Evolutionary conservation across 2,329 filamentous ascomycete species (phyloP).

Genomic region (Ophiocordyceps camponoti-rufipedis): DNA sequence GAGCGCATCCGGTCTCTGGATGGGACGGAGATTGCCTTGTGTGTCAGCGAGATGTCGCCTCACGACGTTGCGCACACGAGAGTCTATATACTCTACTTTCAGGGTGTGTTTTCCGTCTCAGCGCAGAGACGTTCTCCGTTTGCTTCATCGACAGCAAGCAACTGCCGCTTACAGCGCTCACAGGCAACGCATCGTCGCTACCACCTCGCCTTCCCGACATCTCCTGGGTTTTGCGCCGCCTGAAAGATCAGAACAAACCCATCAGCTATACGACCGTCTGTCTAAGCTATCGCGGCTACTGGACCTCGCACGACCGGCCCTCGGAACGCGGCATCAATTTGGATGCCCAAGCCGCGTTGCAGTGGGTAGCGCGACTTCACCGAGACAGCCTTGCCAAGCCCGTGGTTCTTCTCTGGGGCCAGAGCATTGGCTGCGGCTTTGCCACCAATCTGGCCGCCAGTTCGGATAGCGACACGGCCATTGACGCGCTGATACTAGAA

Average conservation of each 20-base stretch:
- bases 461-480: slow-evolving; percentile 13
- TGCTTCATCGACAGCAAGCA: not conserved
- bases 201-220: slow-evolving; percentile 38
- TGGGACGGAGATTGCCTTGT: slow-evolving; percentile 45
- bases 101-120: slow-evolving; percentile 20
- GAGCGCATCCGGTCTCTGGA: slow-evolving; percentile 41
- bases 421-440: slow-evolving; percentile 58
- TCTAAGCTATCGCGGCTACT: slow-evolving; percentile 54
- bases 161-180: not conserved
- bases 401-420: slow-evolving; percentile 51
- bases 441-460: slow-evolving; percentile 39
- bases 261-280: slow-evolving; percentile 30
- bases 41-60: slow-evolving; percentile 25
- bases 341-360: slow-evolving; percentile 46
- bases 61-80: slow-evolving; percentile 5
- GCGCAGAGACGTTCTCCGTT: not conserved
- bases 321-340: slow-evolving; percentile 51
- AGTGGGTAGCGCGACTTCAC: slow-evolving; percentile 36
- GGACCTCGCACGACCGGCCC: slow-evolving; percentile 56
- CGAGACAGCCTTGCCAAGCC: slow-evolving; percentile 9
- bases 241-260: slow-evolving; percentile 19
- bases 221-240: slow-evolving; percentile 29
- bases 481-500: slow-evolving; percentile 45
- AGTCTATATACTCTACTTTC: slow-evolving; percentile 38
- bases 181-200: slow-evolving; percentile 41